Base-by-base conservation (phyloP, 2,329 filamentous ascomycete genomes). In the Colletotrichum siamense region DNA sequence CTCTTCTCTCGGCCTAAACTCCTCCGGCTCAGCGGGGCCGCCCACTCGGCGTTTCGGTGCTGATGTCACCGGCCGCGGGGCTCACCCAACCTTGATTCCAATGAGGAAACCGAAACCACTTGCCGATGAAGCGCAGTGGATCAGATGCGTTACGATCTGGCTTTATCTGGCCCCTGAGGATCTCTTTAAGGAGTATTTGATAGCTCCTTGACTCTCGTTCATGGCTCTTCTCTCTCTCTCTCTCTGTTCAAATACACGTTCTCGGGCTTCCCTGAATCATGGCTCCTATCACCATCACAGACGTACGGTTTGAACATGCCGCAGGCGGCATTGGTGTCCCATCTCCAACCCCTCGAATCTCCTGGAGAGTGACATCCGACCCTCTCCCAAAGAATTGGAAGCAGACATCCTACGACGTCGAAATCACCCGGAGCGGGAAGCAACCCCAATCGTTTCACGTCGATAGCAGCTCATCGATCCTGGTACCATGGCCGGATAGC, bases 331-430 rank as follows among this genome's bases (percentile, higher is more conserved):
- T 79, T 16, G 79, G 78, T 22, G 62, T 79, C 3, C 63, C 73
- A 7, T 59, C 57, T 18, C 15, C 79, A 1, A 57, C 57, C 4
- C 79, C 79, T 4, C 70, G 79, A 12, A 34, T 80, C 12, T 80
- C 79, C 16, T 80, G 79, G 79, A 64, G 62, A 8, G 57, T 61
- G 6, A 9, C 39, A 6, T 62, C 55, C 2, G 12, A 66, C 10
- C 6, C 30, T 6, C 30, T 76, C 2, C 34, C 72, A 3, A 26
- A 62, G 15, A 65, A 69, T 16, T 79, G 79, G 79, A 57, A 49
- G 13, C 78, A 79, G 44, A 74, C 61, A 5, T 70, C 70, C 15
- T 80, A 79, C 62, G 73, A 79, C 7, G 39, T 80, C n/a, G 75
- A 79, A 36, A 30, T 79, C 22, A 70, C 71, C 9, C 71, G 69